phyloP scores from a whole-genome alignment of 2,329 filamentous ascomycete species.

The Cladosporium sp. region DNA sequence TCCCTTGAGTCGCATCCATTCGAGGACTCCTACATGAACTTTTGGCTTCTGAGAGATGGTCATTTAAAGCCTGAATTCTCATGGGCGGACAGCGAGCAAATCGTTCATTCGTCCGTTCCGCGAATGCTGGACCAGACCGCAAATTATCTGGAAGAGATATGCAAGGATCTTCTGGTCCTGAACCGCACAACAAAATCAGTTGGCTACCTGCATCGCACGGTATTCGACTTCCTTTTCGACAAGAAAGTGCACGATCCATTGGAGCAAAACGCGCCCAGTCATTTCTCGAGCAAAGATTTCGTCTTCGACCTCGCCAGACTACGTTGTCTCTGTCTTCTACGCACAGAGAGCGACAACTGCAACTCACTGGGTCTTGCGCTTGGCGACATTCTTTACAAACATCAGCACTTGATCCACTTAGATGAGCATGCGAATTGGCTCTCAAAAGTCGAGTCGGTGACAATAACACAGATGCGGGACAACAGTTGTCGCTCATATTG shows the following conservation, averaged over 20 bases:
- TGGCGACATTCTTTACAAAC: background rate
- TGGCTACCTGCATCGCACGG: background rate
- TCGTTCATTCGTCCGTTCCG: background rate
- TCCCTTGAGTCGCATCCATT: background rate
- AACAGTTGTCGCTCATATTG: background rate
- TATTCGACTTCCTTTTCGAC: background rate
- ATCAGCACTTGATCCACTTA: background rate
- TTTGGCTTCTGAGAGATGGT: background rate
- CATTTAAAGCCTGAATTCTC: background rate
- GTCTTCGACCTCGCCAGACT: background rate
- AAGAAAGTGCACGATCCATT: background rate
- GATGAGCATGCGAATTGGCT: background rate
- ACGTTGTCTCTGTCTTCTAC: background rate
- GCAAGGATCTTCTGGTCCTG: slow-evolving; percentile 4
- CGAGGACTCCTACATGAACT: background rate
- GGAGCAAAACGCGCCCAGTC: background rate
- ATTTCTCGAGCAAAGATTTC: background rate
- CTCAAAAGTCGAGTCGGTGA: background rate
- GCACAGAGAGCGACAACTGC: background rate
- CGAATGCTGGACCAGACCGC: background rate
- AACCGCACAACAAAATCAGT: background rate
- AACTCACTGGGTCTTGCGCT: background rate
- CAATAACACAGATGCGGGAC: background rate
- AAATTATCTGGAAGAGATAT: background rate
- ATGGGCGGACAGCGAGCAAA: background rate